Evolutionary conservation across 208 protist genomes (phyloP).

Genomic region (Wallacemonas sp.): DNA sequence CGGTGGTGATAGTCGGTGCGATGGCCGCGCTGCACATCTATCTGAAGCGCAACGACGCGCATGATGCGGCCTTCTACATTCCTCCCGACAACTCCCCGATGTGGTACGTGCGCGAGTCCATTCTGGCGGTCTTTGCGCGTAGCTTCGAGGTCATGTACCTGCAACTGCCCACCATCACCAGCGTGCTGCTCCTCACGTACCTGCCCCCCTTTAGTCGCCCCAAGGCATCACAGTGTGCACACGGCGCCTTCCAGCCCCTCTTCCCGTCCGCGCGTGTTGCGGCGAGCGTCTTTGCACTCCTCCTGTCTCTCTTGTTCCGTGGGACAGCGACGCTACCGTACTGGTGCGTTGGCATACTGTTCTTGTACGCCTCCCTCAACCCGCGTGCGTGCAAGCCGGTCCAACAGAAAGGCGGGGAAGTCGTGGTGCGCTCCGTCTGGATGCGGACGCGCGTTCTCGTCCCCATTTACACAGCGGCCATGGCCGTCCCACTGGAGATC

Average conservation of each 20-base stretch:
- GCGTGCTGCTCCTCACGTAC: slow-evolving; percentile 7
- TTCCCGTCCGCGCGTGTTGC: slow-evolving; percentile 42
- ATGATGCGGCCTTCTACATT: slow-evolving; percentile 50
- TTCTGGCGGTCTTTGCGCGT: slow-evolving; percentile 51
- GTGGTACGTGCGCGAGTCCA: slow-evolving; percentile 81
- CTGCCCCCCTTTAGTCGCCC: slow-evolving; percentile 7
- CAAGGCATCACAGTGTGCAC: neutral
- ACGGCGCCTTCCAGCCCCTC: slow-evolving; percentile 20
- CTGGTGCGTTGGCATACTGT: slow-evolving; percentile 43
- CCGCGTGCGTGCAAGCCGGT: slow-evolving; percentile 22
- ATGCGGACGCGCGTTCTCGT: slow-evolving; percentile 47
- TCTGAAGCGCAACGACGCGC: slow-evolving; percentile 13
- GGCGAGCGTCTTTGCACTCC: slow-evolving; percentile 49
- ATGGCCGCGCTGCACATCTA: slow-evolving; percentile 32
- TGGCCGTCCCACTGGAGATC: slow-evolving; percentile 53
- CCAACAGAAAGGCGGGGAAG: slow-evolving; percentile 16
- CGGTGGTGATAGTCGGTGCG: slow-evolving; percentile 17
- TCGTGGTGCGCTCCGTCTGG: slow-evolving; percentile 38
- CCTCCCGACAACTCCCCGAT: slow-evolving; percentile 68
- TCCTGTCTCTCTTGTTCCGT: slow-evolving; percentile 46
- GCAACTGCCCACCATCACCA: slow-evolving; percentile 49
- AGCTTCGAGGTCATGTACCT: slow-evolving; percentile 51
- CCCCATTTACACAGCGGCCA: slow-evolving; percentile 43
- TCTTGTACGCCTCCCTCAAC: slow-evolving; percentile 67
- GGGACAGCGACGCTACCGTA: slow-evolving; percentile 49